These are phyloP conservation scores for Actinomortierella ambigua DNA, from an alignment of 371 early-diverging fungal genomes.

Conservation along the genomic window DNA sequence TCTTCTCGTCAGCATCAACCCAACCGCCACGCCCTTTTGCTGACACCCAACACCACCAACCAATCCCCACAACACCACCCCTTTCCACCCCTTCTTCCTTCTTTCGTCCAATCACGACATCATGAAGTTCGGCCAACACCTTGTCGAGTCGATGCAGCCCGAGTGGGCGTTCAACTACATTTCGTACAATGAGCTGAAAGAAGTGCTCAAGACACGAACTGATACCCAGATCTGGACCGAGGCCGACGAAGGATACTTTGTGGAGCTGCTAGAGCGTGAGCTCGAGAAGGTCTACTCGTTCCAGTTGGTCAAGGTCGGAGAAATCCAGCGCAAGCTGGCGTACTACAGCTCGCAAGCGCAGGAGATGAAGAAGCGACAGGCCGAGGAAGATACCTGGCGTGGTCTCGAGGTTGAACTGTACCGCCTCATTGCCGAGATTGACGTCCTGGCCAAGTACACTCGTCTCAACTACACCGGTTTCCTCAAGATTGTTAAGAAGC, in stretches of 20 bases:
- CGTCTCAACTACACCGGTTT: conserved; percentile 97
- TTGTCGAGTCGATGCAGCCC: conserved; percentile 72
- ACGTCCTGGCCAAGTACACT: conserved; percentile 93
- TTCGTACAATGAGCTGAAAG: conserved; percentile 86
- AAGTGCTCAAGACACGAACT: conserved; percentile 68
- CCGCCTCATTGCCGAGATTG: conserved; percentile 88
- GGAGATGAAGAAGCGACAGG: conserved; percentile 66
- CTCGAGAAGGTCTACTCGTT: conserved; percentile 93
- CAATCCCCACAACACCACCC: no score
- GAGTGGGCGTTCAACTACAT: conserved; percentile 92
- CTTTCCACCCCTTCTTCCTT: no score
- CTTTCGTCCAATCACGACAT: neutral
- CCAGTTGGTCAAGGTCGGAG: conserved; percentile 88
- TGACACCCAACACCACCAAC: no score
- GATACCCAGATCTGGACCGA: conserved; percentile 57
- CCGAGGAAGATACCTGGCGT: conserved; percentile 61
- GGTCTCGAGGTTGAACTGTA: conserved; percentile 84
- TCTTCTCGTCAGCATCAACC: no score
- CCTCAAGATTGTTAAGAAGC: conserved; percentile 97
- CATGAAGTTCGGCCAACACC: conserved; percentile 93
- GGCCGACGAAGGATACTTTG: conserved; percentile 85
- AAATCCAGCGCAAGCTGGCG: conserved; percentile 83
- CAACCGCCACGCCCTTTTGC: no score
- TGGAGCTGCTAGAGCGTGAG: conserved; percentile 87
- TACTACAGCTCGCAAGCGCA: conserved; percentile 70